Base-by-base conservation (phyloP, 768 basidiomycete genomes). In the Leccinum boreale region DNA sequence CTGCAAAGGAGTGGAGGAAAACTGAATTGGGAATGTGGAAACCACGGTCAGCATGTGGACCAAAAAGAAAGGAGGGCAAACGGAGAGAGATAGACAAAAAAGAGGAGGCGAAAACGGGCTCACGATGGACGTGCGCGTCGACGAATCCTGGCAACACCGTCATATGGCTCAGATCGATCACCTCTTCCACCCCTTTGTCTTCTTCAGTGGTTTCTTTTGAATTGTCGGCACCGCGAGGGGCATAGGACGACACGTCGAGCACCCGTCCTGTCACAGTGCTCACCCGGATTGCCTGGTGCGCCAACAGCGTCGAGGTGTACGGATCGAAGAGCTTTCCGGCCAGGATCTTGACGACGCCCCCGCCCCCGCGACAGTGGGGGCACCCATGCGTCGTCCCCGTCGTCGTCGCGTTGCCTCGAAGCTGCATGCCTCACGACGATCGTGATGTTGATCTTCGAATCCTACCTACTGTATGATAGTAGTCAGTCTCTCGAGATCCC, bases 71-170 rank as follows among this genome's bases (percentile, higher is more conserved):
- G 15, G 10, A 29, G 10, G 28, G 28, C 28, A 29, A 29, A 29
- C 8, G 7, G 1, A 28, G 26, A 28, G 26, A 28, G 26, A 39
- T 9, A 9, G 7, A 19, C 2, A 42, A 42, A 42, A 6, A 42
- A 9, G n/a, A 3, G 39, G 19, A 44, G 10, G 19, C 5, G n/a
- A 14, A 46, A 46, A 14, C 21, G 23, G 45, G 10, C 46, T 66
- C 61, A 81, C 83, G 65, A 63, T 82, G 84, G 26, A 85, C 84
- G 64, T 84, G 83, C 0, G 74, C 71, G 58, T 85, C 83, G 15
- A 84, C 80, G 54, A 84, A 80, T 0, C 85, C 84, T 10, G 85
- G 84, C 4, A 85, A 69, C 4, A 86, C 71, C 3, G 80, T 82
- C 62, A 75, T 61, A 24, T 72, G 65, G 33, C 78, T 67, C 35